Base-by-base conservation (phyloP, 371 early-diverging fungal species). In the Pancytospora philotis region DNA sequence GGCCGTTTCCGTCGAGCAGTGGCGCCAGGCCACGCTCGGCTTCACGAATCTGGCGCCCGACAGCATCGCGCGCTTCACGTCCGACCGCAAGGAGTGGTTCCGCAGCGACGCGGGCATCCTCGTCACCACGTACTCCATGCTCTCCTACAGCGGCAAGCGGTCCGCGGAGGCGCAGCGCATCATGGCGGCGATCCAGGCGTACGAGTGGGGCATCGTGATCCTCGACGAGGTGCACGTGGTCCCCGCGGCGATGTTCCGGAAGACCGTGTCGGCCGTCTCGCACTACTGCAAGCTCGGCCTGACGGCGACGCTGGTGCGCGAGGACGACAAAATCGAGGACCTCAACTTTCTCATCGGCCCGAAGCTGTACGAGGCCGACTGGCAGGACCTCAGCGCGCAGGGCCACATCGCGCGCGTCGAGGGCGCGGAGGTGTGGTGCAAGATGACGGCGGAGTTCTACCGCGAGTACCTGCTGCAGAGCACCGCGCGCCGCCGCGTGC, bases 181-280 rank as follows among this genome's bases (percentile, higher is more conserved):
- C 86, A 92, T 97, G 90, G 89, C 93, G 51, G 90, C 89, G 67
- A 81, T 98, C 48, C 83, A 85, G 52, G 82, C 83, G 22, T 87
- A 86, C 31, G 97, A 97, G 80, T 98, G 98, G 98, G 98, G 98
- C 0, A 86, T 98, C 62, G 76, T 98, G 66, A 74, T 98, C 1
- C 83, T 98, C 25, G 98, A 98, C 76, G 98, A 98, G 81, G 98
- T 98, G 3, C 98, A 98, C 76, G 98, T 98, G 48, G 95, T 94
- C 2, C 98, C 98, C 3, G 98, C 98, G 45, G 88, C 91, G 69
- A 91, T 97, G 90, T 98, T 98, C 81, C 86, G 95, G 68, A 88
- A 88, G 50, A 97, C 95, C 0, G 85, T 98, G 22, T 90, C 91
- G 0, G 86, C 87, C 0, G 89, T 97, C 60, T 87, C 89, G 16